Base-by-base conservation (phyloP, 306 rosid species). In the Sesbania bispinosa region DNA sequence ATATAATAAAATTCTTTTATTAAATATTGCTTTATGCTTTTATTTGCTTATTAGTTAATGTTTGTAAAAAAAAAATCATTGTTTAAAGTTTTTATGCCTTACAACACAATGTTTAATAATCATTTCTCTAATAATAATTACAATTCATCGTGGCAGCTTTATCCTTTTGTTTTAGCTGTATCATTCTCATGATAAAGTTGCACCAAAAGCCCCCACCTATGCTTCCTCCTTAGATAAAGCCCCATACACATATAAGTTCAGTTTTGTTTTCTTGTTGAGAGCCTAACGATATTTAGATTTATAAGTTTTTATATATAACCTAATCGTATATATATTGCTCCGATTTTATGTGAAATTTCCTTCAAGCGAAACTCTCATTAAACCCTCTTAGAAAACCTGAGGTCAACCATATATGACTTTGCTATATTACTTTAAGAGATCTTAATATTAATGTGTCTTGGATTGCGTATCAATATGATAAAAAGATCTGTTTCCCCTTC, bases 401-500 rank as follows among this genome's bases (percentile, higher is more conserved):
- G 24, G 70, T 46, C 62, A 58, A 59, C 53, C 15, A 59, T n/a
- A n/a, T n/a, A n/a, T 32, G 52, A 52, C 53, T 74, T 23, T 39
- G 19, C 11, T 27, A 33, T 50, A 15, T 23, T 39, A n/a, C 11
- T 27, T 23, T 50, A 15, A 10, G 27, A 69, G 14, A 59, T 58
- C 47, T n/a, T 38, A 41, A 50, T 23, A 39, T 38, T 38, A 69
- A 41, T 59, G 27, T 29, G 27, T 29, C 24, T 39, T 33, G 14
- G 32, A 36, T 36, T 69, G 19, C 45, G 42, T 11, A 26, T 38
- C 42, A 51, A 51, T n/a, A 5, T 9, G 16, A 45, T 15, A 4
- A 8, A 65, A n/a, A 9, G 53, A 29, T 57, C 62, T 64, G 74
- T 58, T 55, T 59, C 79, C 82, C 78, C 18, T 29, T 46, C 30